These are phyloP conservation scores for Plasmodium malariae DNA, from an alignment of 169 alveolate species.

Conservation along the genomic window DNA sequence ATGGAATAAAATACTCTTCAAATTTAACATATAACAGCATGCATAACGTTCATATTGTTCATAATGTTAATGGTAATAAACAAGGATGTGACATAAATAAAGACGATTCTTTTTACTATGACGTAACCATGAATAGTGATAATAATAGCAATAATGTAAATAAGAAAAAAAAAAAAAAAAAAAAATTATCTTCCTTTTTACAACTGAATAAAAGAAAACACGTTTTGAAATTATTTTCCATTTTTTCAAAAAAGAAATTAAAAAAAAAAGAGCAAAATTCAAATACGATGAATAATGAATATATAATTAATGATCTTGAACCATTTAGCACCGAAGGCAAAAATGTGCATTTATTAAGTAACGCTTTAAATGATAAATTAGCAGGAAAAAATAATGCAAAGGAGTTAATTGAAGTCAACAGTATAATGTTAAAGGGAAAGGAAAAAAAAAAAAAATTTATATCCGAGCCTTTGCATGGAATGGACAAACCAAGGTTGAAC, in stretches of 20 bases:
- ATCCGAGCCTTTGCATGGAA: conserved; percentile 50
- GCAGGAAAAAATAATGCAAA: background rate
- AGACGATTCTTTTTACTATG: no score
- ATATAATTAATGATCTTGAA: background rate
- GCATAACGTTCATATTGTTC: no score
- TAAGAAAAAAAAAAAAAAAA: conserved; percentile 7
- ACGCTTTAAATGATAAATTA: background rate
- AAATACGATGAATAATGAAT: background rate
- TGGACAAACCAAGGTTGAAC: conserved; percentile 41
- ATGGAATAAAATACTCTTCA: no score
- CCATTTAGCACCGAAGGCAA: conserved; percentile 2
- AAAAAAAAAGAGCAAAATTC: conserved; percentile 17
- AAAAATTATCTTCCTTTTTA: background rate
- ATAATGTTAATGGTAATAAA: no score
- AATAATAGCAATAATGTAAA: background rate
- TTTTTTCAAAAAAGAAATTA: conserved; percentile 35
- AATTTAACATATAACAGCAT: no score
- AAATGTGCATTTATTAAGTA: background rate
- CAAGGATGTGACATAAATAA: no score
- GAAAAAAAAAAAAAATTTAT: conserved; percentile 12
- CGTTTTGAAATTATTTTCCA: conserved; percentile 29
- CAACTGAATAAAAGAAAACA: conserved; percentile 12
- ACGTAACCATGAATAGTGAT: no score
- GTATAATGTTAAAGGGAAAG: conserved; percentile 1
- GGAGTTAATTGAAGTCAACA: background rate